Percentiles rank a stretch among this genome's conserved stretches.
Conservation (phyloP, 371 early-diverging fungal species). For the Mortierella sp. region DNA sequence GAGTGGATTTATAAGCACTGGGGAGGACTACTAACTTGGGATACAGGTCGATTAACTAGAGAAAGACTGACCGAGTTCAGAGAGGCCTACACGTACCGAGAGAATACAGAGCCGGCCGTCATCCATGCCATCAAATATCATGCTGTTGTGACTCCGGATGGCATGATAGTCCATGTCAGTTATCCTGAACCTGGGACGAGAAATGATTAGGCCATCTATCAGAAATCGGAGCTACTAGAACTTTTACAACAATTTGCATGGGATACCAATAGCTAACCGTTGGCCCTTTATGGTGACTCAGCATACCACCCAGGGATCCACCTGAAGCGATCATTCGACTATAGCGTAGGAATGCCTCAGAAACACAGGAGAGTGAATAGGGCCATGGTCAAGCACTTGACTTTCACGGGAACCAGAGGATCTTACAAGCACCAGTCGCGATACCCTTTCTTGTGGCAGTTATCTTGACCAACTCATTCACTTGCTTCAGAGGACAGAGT, state of each 20-base stretch:
- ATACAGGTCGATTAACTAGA: background rate
- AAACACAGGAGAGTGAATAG: background rate
- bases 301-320: constrained; percentile 4
- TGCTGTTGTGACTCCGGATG: constrained; percentile 13
- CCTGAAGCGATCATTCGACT: background rate
- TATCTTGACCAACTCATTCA: constrained; percentile 2
- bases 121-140: constrained; percentile 16
- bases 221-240: constrained; percentile 2
- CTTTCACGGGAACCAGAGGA: background rate
- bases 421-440: constrained; percentile 3
- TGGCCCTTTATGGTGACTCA: constrained; percentile 9
- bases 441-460: constrained; percentile 1
- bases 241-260: constrained; percentile 6
- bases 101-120: background rate
- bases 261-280: background rate
- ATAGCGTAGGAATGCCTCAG: background rate
- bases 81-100: background rate
- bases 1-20: background rate
- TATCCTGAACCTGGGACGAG: background rate
- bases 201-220: constrained; percentile 4
- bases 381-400: background rate
- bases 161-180: constrained; percentile 15
- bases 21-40: background rate
- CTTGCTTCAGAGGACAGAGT: constrained; percentile 3
- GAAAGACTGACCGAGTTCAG: background rate